Evolutionary conservation across 441 rosid species (phyloP).

Genomic region (Rhodomyrtus psidioides): DNA sequence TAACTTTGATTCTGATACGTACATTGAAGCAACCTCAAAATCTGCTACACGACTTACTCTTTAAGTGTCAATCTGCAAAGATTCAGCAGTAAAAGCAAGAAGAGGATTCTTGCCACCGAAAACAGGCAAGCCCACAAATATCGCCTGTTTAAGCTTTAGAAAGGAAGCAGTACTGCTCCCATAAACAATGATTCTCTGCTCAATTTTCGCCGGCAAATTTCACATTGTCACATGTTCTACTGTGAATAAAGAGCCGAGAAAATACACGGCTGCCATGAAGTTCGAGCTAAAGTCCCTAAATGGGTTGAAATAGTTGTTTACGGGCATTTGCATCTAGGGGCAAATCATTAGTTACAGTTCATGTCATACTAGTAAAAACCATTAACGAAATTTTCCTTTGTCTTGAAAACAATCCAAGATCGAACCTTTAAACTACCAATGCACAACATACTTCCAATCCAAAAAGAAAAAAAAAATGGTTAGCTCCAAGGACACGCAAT

Average conservation of each 20-base stretch:
- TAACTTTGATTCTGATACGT: background rate
- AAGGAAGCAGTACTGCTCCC: background rate
- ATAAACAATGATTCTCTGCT: background rate
- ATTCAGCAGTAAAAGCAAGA: background rate
- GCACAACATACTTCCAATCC: no score
- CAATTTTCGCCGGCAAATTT: background rate
- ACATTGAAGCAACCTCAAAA: background rate
- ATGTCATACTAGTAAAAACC: background rate
- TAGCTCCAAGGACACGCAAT: background rate
- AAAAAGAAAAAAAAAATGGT: background rate
- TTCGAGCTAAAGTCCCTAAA: background rate
- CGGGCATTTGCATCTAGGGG: background rate
- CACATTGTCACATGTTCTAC: background rate
- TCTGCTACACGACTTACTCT: background rate
- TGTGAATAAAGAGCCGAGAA: background rate
- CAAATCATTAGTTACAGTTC: background rate
- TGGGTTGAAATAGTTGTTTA: background rate
- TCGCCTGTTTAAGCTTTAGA: background rate
- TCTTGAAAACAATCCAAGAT: background rate
- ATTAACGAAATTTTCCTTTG: background rate
- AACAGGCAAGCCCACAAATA: background rate
- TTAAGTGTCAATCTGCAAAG: background rate
- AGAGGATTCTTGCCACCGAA: background rate
- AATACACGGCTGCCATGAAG: background rate
- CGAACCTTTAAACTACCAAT: background rate